These are phyloP conservation scores for Nothophoma quercina DNA, from an alignment of 2,329 filamentous ascomycete genomes.

Conservation along the genomic window DNA sequence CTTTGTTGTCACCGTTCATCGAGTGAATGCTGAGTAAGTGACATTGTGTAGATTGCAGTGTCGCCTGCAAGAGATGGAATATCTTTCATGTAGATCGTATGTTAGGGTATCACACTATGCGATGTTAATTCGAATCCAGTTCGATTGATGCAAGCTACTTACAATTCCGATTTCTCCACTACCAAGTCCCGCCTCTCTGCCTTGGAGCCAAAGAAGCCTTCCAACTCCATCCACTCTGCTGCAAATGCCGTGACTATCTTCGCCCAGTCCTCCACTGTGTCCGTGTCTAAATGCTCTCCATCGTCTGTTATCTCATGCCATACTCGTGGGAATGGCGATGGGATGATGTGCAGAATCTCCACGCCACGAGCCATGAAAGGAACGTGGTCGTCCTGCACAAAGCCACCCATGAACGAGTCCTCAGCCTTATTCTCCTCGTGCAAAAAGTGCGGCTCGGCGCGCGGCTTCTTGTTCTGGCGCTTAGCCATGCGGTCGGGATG, in stretches of 20 bases:
- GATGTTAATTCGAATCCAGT: slow-evolving; percentile 28
- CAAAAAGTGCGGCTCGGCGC: slow-evolving; percentile 64
- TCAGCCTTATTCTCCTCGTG: slow-evolving; percentile 60
- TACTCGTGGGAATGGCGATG: slow-evolving; percentile 78
- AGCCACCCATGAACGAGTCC: slow-evolving; percentile 59
- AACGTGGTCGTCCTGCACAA: slow-evolving; percentile 87
- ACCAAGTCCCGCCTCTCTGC: slow-evolving; percentile 21
- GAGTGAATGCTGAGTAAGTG: not conserved
- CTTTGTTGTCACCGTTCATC: slow-evolving; percentile 4
- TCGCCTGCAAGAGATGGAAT: not conserved
- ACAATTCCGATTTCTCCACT: slow-evolving; percentile 46
- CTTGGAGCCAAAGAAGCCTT: slow-evolving; percentile 44
- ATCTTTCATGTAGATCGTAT: slow-evolving; percentile 10
- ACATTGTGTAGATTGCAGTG: not conserved
- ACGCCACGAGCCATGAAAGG: slow-evolving; percentile 91
- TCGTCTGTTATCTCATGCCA: slow-evolving; percentile 92
- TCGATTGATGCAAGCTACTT: slow-evolving; percentile 34
- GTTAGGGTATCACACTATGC: slow-evolving; percentile 43
- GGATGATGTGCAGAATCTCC: slow-evolving; percentile 91
- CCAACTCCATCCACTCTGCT: slow-evolving; percentile 87
- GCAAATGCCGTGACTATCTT: slow-evolving; percentile 83
- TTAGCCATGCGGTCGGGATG: slow-evolving; percentile 53
- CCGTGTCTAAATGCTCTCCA: slow-evolving; percentile 81
- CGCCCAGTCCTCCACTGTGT: slow-evolving; percentile 88
- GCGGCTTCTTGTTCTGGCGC: slow-evolving; percentile 39